Conservation (phyloP, 2,329 filamentous ascomycete species). For the Pochonia chlamydosporia region DNA sequence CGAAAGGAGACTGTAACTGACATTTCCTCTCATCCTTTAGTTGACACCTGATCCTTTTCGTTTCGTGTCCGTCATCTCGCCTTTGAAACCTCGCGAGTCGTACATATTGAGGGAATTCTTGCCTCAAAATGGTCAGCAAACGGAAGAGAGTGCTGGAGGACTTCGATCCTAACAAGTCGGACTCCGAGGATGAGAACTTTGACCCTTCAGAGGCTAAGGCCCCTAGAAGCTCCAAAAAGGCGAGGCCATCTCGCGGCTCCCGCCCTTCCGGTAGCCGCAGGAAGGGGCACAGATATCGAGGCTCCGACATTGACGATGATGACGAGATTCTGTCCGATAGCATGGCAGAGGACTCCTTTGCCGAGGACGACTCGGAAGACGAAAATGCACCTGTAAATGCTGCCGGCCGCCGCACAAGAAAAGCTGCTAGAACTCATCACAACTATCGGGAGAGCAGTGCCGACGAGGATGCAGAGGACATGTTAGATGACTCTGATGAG, state of each 20-base stretch:
- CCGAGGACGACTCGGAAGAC: conserved; percentile 32
- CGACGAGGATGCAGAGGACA: conserved; percentile 30
- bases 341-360: conserved; percentile 44
- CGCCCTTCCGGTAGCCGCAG: conserved; percentile 23
- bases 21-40: background rate
- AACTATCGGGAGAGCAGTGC: conserved; percentile 43
- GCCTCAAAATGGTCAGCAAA: conserved; percentile 35
- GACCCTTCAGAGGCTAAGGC: conserved; percentile 45
- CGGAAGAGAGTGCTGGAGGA: conserved; percentile 53
- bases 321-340: conserved; percentile 51
- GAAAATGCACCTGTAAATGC: conserved; percentile 38
- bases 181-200: conserved; percentile 62
- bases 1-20: background rate
- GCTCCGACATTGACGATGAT: conserved; percentile 58
- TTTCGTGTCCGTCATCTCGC: conserved; percentile 8
- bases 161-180: conserved; percentile 63
- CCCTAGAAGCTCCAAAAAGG: conserved; percentile 35
- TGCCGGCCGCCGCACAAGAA: conserved; percentile 43
- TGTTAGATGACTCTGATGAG: conserved; percentile 21
- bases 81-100: background rate
- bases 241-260: conserved; percentile 30
- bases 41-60: background rate
- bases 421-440: conserved; percentile 37
- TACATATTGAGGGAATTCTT: too few relatives aligned
- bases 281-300: conserved; percentile 42